These are phyloP conservation scores for Talaromyces sp. DNA, from an alignment of 2,329 filamentous ascomycete genomes.

Conservation along the genomic window DNA sequence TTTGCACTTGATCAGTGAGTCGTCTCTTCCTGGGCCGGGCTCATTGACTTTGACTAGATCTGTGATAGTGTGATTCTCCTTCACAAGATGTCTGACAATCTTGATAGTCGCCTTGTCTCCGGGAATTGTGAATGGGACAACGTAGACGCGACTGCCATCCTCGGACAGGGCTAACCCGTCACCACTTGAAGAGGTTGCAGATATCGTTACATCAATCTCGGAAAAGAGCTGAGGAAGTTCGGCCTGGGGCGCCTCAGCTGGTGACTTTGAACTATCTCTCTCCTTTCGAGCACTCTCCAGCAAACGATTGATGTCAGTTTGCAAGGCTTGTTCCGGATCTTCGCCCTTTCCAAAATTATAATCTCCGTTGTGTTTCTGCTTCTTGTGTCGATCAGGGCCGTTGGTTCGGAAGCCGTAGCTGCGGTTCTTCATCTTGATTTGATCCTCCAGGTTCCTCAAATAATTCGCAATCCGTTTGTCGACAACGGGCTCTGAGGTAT, in stretches of 20 bases:
- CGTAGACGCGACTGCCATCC: constrained; percentile 65
- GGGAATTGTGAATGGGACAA: constrained; percentile 81
- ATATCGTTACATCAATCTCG: constrained; percentile 76
- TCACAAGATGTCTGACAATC: constrained; percentile 63
- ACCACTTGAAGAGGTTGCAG: constrained; percentile 80
- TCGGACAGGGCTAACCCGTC: constrained; percentile 76
- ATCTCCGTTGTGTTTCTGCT: constrained; percentile 48
- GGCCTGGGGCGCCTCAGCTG: constrained; percentile 17
- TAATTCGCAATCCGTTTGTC: background rate
- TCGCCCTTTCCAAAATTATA: constrained; percentile 51
- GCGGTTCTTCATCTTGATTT: constrained; percentile 19
- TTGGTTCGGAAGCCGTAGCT: constrained; percentile 13
- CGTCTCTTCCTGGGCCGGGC: constrained; percentile 70
- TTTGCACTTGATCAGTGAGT: constrained; percentile 68
- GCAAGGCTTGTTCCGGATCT: constrained; percentile 61
- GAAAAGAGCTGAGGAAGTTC: constrained; percentile 59
- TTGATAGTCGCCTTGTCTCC: constrained; percentile 77
- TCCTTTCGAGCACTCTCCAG: constrained; percentile 22
- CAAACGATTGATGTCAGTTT: constrained; percentile 52
- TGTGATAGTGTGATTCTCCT: constrained; percentile 65
- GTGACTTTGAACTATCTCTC: constrained; percentile 14
- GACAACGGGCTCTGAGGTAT: background rate
- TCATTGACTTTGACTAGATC: constrained; percentile 75
- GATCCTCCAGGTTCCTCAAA: background rate
- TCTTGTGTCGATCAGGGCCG: constrained; percentile 17